A percentile compares a stretch with the other conserved stretches of the same genome.
phyloP scores from a whole-genome alignment of 140 eudicot species.

The Anethum foeniculum region DNA sequence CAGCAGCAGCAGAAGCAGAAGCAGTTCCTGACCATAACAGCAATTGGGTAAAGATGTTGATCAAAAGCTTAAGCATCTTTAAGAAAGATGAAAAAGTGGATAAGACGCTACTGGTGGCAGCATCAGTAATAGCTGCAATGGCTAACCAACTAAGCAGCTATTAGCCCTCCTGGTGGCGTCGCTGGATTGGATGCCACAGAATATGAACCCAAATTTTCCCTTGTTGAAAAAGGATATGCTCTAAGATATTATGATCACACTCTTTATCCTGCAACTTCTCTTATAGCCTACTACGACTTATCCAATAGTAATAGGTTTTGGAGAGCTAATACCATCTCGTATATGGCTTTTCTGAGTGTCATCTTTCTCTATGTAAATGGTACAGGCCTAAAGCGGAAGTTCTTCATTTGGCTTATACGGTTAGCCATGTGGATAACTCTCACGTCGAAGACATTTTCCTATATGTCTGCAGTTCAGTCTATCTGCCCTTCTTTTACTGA shows the following conservation, averaged over 20 bases:
- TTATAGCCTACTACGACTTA: not conserved
- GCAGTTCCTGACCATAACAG: too few species aligned
- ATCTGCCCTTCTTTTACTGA: too few species aligned
- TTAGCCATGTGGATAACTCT: not conserved
- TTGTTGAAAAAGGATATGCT: too few species aligned
- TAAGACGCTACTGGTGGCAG: constrained; percentile 1
- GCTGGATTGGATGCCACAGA: not conserved
- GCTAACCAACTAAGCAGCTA: not conserved
- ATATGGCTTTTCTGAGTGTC: too few species aligned
- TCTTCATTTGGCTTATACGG: not conserved
- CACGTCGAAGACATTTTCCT: not conserved
- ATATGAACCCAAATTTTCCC: too few species aligned
- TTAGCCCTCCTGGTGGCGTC: not conserved
- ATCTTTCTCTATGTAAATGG: not conserved
- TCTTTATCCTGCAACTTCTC: not conserved
- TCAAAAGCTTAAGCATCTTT: too few species aligned
- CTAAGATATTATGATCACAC: too few species aligned
- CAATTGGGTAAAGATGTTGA: too few species aligned
- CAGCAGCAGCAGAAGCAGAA: too few species aligned
- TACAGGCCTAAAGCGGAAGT: not conserved
- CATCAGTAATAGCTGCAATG: not conserved
- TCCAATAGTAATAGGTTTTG: too few species aligned
- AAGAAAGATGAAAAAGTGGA: too few species aligned
- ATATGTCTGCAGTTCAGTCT: too few species aligned
- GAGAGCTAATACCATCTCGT: not conserved